A percentile compares a stretch with the other conserved stretches of the same genome.
phyloP scores from a whole-genome alignment of 805 yeast genomes.

The Candida chauliodis region DNA sequence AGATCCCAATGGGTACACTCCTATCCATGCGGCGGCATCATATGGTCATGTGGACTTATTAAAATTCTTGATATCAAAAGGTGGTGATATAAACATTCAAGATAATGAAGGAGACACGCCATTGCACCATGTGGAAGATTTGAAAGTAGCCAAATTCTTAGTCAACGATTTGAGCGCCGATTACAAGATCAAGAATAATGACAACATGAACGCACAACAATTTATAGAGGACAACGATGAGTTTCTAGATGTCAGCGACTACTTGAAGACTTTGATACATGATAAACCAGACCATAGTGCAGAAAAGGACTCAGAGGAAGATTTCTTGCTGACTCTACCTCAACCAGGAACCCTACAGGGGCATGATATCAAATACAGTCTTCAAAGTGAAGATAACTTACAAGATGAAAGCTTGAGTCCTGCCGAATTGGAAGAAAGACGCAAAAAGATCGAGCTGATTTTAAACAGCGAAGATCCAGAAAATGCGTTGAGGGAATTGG shows the following conservation, averaged over 20 bases:
- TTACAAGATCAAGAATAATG: constrained; percentile 58
- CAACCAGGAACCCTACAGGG: constrained; percentile 39
- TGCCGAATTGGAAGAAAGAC: constrained; percentile 43
- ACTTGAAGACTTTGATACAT: constrained; percentile 45
- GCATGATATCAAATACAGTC: constrained; percentile 54
- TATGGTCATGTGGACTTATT: constrained; percentile 78
- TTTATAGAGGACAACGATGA: constrained; percentile 82
- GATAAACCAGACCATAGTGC: constrained; percentile 15
- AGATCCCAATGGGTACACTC: constrained; percentile 94
- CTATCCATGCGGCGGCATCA: constrained; percentile 96
- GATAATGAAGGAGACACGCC: constrained; percentile 96
- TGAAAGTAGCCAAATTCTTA: constrained; percentile 58
- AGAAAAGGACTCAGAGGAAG: not conserved
- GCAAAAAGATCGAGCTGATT: constrained; percentile 64
- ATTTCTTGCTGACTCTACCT: constrained; percentile 25
- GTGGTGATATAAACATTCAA: constrained; percentile 78
- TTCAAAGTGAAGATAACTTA: constrained; percentile 42
- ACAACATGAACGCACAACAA: constrained; percentile 70
- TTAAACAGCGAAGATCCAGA: constrained; percentile 80
- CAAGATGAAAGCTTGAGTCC: constrained; percentile 24
- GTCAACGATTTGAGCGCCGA: constrained; percentile 71
- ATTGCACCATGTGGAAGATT: constrained; percentile 81
- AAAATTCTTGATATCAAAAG: constrained; percentile 47
- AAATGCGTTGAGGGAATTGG: constrained; percentile 65
- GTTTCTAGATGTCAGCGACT: constrained; percentile 70